Percentiles rank a stretch among this genome's conserved stretches.
These are phyloP conservation scores for Pythium guiyangense DNA, from an alignment of 352 stramenopile genomes.

Conservation along the genomic window DNA sequence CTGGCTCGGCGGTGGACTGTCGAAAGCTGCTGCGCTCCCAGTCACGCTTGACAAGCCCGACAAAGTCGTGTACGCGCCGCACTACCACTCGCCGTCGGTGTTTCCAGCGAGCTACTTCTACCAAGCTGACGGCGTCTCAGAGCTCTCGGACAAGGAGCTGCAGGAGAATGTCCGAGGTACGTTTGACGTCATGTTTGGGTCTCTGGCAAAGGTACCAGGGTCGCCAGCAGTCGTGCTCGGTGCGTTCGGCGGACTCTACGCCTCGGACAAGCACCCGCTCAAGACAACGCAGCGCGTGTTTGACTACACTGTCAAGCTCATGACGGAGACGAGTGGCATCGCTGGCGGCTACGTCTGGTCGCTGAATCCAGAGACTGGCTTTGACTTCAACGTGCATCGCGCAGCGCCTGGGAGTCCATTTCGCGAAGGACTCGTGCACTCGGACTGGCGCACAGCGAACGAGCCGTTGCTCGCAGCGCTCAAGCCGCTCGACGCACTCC, in stretches of 20 bases:
- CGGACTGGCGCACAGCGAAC: slow-evolving; percentile 63
- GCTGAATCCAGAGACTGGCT: slow-evolving; percentile 65
- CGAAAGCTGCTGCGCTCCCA: slow-evolving; percentile 30
- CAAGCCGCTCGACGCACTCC: slow-evolving; percentile 41
- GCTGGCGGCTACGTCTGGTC: slow-evolving; percentile 69
- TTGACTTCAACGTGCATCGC: slow-evolving; percentile 55
- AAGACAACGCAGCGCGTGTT: slow-evolving; percentile 59
- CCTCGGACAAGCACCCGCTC: slow-evolving; percentile 39
- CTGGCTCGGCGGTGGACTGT: slow-evolving; percentile 51
- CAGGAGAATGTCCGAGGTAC: slow-evolving; percentile 33
- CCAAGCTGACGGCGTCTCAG: slow-evolving; percentile 21
- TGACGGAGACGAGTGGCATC: slow-evolving; percentile 35
- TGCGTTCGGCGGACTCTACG: slow-evolving; percentile 67
- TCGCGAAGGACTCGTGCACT: slow-evolving; percentile 39
- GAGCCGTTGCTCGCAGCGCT: slow-evolving; percentile 37
- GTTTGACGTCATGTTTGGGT: slow-evolving; percentile 70
- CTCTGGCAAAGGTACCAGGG: slow-evolving; percentile 33
- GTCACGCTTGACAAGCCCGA: slow-evolving; percentile 40
- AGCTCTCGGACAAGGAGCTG: slow-evolving; percentile 43
- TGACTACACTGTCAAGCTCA: slow-evolving; percentile 56
- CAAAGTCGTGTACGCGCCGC: slow-evolving; percentile 77
- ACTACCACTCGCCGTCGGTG: slow-evolving; percentile 69
- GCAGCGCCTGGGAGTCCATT: slow-evolving; percentile 23
- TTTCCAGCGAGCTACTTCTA: slow-evolving; percentile 66
- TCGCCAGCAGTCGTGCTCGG: slow-evolving; percentile 50